Evolutionary conservation across 768 basidiomycete species (phyloP), one percentile per base, ranked within the genome.

Genomic region (Rhizopogon vinicolor): DNA sequence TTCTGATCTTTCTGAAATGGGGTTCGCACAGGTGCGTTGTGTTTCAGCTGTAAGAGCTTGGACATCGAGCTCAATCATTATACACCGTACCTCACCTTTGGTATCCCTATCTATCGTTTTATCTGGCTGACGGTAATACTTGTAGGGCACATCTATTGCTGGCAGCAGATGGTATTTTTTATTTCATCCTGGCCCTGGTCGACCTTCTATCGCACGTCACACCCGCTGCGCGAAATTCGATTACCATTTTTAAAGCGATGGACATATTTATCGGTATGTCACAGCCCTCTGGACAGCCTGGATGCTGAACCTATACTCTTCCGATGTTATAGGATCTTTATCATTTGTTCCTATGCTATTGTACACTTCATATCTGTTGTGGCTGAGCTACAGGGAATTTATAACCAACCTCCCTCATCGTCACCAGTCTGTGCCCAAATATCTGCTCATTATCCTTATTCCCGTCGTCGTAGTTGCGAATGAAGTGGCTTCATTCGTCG

Each of bases 261-360:
- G 84, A 91, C 69, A 77, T 78, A 48, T 53, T 81, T 54, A 72
- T 89, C 39, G 88, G 89, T 89, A 60, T 35, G 84, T 71, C 31
- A 46, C n/a, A 13, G 25, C 18, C 28, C 22, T 16, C 25, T n/a
- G 13, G 16, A 22, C 44, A 22, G 13, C 56, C 29, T 44, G 13
- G 28, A 48, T 44, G 3, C 42, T n/a, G 13, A 54, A 49, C 10
- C 22, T 7, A 25, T 25, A 33, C 22, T 22, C 9, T 22, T 37
- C 13, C 13, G 28, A 44, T n/a, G 13, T 1, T 51, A 35, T 29
- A 71, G 87, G 73, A 41, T 75, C 78, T 42, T 64, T 77, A 42
- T 89, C 90, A 3, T 85, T 82, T 62, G 63, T 85, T 22, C 87
- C 89, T 10, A 71, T 91, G 44, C 71, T 89, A 41, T 71, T 83